These are phyloP conservation scores for Ceratocystis albifundus DNA, from an alignment of 2,329 filamentous ascomycete genomes.

Conservation along the genomic window DNA sequence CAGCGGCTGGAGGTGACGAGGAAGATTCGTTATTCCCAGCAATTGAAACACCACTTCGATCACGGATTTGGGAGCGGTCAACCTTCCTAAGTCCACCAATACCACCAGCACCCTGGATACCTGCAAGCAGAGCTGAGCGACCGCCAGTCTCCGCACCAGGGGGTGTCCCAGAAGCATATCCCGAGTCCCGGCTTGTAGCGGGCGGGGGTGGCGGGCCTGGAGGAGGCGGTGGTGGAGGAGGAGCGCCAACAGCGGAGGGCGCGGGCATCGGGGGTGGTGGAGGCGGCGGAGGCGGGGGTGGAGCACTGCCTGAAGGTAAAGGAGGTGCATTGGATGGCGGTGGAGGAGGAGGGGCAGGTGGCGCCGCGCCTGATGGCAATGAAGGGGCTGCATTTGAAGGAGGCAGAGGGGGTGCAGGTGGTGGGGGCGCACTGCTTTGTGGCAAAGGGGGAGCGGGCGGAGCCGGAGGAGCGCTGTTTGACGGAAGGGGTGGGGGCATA, in stretches of 20 bases:
- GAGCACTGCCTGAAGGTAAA: neutral
- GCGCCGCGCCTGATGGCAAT: constrained; percentile 23
- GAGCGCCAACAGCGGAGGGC: constrained; percentile 30
- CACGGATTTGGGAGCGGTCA: constrained; percentile 55
- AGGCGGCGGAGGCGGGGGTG: constrained; percentile 36
- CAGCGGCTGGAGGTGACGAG: constrained; percentile 41
- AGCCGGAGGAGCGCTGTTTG: constrained; percentile 33
- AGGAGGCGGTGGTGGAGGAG: constrained; percentile 39
- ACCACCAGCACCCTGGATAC: constrained; percentile 60
- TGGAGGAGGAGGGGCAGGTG: constrained; percentile 37
- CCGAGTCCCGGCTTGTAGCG: constrained; percentile 44
- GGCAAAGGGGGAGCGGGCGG: constrained; percentile 44
- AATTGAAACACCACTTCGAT: constrained; percentile 56
- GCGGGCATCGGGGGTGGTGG: constrained; percentile 33
- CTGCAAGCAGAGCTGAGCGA: constrained; percentile 53
- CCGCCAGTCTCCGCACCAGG: constrained; percentile 31
- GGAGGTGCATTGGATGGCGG: constrained; percentile 35
- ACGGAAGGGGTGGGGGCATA: neutral
- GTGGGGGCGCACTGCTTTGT: constrained; percentile 27
- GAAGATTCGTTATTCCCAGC: constrained; percentile 39
- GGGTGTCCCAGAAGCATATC: constrained; percentile 44
- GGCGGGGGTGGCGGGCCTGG: constrained; percentile 26
- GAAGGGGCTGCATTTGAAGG: constrained; percentile 44
- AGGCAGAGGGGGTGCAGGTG: constrained; percentile 34
- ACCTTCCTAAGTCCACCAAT: constrained; percentile 65